phyloP scores from a whole-genome alignment of 1,139 yeast species.

The Geotrichum citri-aurantii region DNA sequence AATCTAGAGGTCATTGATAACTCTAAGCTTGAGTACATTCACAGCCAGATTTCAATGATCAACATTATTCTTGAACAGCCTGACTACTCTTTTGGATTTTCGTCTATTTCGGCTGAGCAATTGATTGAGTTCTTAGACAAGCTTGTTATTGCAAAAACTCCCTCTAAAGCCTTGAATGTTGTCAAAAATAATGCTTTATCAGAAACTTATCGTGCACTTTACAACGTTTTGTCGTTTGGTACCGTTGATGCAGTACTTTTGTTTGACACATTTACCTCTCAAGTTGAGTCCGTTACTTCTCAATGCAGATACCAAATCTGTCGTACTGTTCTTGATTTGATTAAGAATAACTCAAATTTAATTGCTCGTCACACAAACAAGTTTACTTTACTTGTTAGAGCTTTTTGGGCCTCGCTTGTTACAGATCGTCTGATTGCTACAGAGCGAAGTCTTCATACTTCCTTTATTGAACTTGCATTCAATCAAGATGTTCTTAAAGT shows the following conservation, averaged over 20 bases:
- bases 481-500: slow-evolving; percentile 31
- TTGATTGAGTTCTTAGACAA: slow-evolving; percentile 3
- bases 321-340: slow-evolving; percentile 5
- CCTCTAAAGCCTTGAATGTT: slow-evolving; percentile 6
- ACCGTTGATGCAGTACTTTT: slow-evolving; percentile 1
- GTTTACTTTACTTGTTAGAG: slow-evolving; percentile 1
- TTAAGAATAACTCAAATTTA: background rate
- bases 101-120: slow-evolving; percentile 5
- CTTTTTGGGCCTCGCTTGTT: slow-evolving; percentile 54
- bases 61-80: slow-evolving; percentile 8
- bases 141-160: slow-evolving; percentile 12
- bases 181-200: slow-evolving; percentile 12
- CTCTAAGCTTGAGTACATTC: slow-evolving; percentile 5
- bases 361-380: background rate
- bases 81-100: slow-evolving; percentile 39
- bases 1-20: background rate
- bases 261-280: slow-evolving; percentile 11
- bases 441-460: slow-evolving; percentile 58
- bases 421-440: slow-evolving; percentile 58
- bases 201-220: slow-evolving; percentile 9
- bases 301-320: slow-evolving; percentile 20
- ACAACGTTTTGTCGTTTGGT: background rate
- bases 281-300: slow-evolving; percentile 18
- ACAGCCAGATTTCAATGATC: slow-evolving; percentile 8
- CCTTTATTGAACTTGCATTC: slow-evolving; percentile 47